Evolutionary conservation across 129 eudicot genomes (phyloP), one percentile per base, ranked within the genome.

Genomic region (Silybum marianum): DNA sequence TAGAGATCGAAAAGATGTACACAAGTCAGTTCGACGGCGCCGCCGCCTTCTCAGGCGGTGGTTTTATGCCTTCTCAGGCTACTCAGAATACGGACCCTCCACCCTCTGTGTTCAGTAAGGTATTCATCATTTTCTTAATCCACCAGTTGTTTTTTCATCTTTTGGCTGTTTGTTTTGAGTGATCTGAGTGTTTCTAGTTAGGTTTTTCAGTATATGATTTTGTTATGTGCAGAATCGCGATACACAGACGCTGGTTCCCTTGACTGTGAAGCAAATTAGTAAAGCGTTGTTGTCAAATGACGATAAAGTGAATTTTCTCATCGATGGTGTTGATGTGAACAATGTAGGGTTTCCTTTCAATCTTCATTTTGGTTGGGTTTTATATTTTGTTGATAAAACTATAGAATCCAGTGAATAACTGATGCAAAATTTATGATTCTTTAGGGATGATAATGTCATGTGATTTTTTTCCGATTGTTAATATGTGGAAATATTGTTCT

Each of bases 11-110:
- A 51, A 83, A 69, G 69, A 92, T 92, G 97, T 81, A 81, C 74
- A 81, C 77, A 36, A 82, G 90, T 72, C 89, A 91, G 32, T 88
- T 90, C 85, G 97, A 94, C 75, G 96, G 97, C 80, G 79, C 83
- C 92, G 98, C 93, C 79, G 95, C 97, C 85, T 96, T 92, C 83
- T 44, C 92, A 75, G 94, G 97, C 82, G 97, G 97, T 68, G 98
- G 98, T 34, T 92, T 94, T 78, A 88, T 87, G 91, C 90, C 96
- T 18, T 87, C 98, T 44, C 97, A 88, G 81, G 79, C 93, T 40
- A 84, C 99, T 74, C 99, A 96, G 73, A 63, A 88, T 77, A 81
- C 93, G 36, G 97, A 93, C 8, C 87, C 92, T 24, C 73, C 88
- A 44, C 63, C 77, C 72, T 25, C 96, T 69, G 58, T 85, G 1